Evolutionary conservation across 345 rosid genomes (phyloP), one percentile per base, ranked within the genome.

Genomic region (Excoecaria agallocha): DNA sequence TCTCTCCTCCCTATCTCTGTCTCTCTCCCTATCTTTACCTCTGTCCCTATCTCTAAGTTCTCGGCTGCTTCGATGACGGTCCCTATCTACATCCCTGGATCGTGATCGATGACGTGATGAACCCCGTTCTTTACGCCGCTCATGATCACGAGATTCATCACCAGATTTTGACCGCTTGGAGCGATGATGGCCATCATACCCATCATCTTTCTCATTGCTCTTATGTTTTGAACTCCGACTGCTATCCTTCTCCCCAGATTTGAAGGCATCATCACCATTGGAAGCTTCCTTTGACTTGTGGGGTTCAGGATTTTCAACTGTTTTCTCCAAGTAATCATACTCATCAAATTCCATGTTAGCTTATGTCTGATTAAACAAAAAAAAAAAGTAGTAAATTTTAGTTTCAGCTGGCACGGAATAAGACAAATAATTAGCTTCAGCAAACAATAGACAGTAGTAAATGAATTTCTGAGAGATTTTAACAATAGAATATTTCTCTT

Each of bases 311-410:
- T 91, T 93, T 54, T 95, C 99, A 80, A 95, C 98, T 0, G 83
- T 86, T 76, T 89, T 91, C 88, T 95, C 99, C 77, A 93, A 77
- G 84, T 95, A 95, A 46, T 95, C 98, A 66, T 93, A 93, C 87
- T 93, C 99, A 81, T 95, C 99, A 76, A 92, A 94, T 68, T 94
- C 98, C 96, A 92, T 90, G 63, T 25, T 61, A 55, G 54, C 62
- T 63, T 52, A 57, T 51, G 38, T 77, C 78, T 51, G 37, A 24
- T 24, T 64, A 73, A 69, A n/a, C n/a, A n/a, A n/a, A n/a, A 38
- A 49, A 48, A 24, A 52, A 60, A 74, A 30, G 30, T 57, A 38
- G 51, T 41, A 13, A 66, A 69, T 30, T 39, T 30, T 43, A 17
- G 17, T 48, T n/a, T 19, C 63, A 57, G 17, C 67, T 35, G 61